Base-by-base conservation (phyloP, 164 flowering plant genomes). In the Cinnamomum micranthum region DNA sequence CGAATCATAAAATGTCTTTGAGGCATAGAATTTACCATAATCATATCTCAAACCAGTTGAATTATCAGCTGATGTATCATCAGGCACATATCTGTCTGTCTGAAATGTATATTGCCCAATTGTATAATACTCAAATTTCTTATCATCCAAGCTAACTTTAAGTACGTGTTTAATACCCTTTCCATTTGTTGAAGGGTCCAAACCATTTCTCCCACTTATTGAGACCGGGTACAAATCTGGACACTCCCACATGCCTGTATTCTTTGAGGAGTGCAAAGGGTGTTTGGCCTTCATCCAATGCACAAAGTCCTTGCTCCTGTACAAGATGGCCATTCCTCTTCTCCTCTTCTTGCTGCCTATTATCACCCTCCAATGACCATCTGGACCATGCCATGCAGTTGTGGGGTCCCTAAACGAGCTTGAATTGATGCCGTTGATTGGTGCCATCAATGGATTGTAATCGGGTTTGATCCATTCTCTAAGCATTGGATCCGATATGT, bases 1-100 rank as follows among this genome's bases (percentile, higher is more conserved):
- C 0, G 81, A 69, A 70, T 95, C 99, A 62, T 80, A 95, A 75
- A 95, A 95, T 0, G 95, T 72, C 80, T 95, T 95, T 0, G 99
- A 95, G 2, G 99, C 99, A 79, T 95, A 95, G 71, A 89, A 93
- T 59, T 95, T 95, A 0, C 99, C 99, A 73, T 92, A 92, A 70
- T 94, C 98, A 63, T 78, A 89, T 63, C 98, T 86, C 71, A 94
- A 73, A 6, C 97, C 98, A 0, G 60, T 77, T 82, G 89, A 80
- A 23, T 89, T 83, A 72, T 92, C 97, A 0, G 74, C 81, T 0
- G 86, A 85, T 2, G 78, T 74, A 12, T 85, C 77, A 68, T 92
- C 95, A 0, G 95, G 95, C 2, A 90, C 72, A 66, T 88, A 94
- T 52, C 65, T 74, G 68, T 91, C 98, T 59, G 68, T 84, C 0